Conservation (phyloP, 2,329 filamentous ascomycete genomes). For the Fusarium caatingaense region DNA sequence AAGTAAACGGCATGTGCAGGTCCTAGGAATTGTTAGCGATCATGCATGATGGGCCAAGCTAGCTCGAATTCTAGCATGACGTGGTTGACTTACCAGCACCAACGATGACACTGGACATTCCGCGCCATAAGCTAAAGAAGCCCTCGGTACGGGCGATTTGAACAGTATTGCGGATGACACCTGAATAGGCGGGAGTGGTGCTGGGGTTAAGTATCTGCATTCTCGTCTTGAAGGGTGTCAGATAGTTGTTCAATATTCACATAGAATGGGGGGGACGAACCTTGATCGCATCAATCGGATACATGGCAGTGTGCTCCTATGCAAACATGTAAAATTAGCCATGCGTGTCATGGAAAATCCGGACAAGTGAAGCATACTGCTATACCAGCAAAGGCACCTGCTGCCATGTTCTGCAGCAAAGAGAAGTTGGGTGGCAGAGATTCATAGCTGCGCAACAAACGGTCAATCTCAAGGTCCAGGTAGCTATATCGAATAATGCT, state of each 20-base stretch:
- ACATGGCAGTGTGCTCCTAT: constrained; percentile 99
- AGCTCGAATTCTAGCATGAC: constrained; percentile 35
- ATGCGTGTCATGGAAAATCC: not conserved
- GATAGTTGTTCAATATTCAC: constrained; percentile 16
- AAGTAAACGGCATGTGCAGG: constrained; percentile 99
- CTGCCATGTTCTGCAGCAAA: constrained; percentile 92
- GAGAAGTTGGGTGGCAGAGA: constrained; percentile 94
- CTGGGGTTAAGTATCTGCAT: constrained; percentile 96
- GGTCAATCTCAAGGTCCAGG: constrained; percentile 8
- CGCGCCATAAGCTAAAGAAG: constrained; percentile 91
- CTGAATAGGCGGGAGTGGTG: constrained; percentile 83
- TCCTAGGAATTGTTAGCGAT: constrained; percentile 64
- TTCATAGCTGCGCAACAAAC: constrained; percentile 75
- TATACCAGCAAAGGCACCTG: constrained; percentile 96
- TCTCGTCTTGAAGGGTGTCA: constrained; percentile 74
- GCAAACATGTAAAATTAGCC: constrained; percentile 33
- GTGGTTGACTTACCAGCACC: constrained; percentile 78
- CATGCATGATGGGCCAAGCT: not conserved
- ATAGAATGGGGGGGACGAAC: constrained; percentile 59
- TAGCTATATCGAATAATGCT: constrained; percentile 42
- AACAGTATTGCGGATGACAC: constrained; percentile 90
- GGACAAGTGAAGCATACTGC: constrained; percentile 69
- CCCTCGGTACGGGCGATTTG: constrained; percentile 93
- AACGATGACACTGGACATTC: constrained; percentile 94
- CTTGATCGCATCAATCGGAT: constrained; percentile 97